A percentile compares a stretch with the other conserved stretches of the same genome.
Conservation (phyloP, 208 protist species). For the Crithidia mellificae region DNA sequence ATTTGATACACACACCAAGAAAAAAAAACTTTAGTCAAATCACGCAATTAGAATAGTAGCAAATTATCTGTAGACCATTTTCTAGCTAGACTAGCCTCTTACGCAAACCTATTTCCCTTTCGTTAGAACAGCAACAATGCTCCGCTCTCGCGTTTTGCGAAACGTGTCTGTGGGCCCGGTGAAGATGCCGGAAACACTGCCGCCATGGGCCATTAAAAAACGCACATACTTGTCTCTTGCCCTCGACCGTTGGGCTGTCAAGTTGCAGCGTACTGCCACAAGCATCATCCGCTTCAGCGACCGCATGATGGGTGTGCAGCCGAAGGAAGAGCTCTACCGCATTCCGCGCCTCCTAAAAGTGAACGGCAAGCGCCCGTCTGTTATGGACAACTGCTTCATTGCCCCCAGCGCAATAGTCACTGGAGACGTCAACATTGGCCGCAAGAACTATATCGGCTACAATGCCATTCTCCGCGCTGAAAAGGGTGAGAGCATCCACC, state of each 20-base stretch:
- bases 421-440: conserved; percentile 82
- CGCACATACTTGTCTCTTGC: conserved; percentile 44
- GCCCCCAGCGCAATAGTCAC: conserved; percentile 83
- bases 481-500: conserved; percentile 73
- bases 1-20: too few species aligned
- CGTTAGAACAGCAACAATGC: conserved; percentile 33
- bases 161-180: conserved; percentile 25
- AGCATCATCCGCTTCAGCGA: conserved; percentile 63
- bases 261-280: conserved; percentile 45
- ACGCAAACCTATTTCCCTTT: too few species aligned
- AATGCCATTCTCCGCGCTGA: conserved; percentile 87
- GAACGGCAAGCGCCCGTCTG: conserved; percentile 65
- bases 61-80: too few species aligned
- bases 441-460: conserved; percentile 92
- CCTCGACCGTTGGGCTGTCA: conserved; percentile 43
- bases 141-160: conserved; percentile 37
- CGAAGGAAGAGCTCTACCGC: conserved; percentile 76
- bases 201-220: conserved; percentile 74
- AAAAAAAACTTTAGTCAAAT: too few species aligned
- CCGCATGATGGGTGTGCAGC: conserved; percentile 73
- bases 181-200: conserved; percentile 54
- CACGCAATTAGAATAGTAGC: too few species aligned
- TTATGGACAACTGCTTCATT: conserved; percentile 91
- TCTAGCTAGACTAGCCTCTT: too few species aligned
- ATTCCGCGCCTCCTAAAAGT: conserved; percentile 80